Conservation (phyloP, 1,284 basidiomycete genomes). For the Schizophyllum amplum region DNA sequence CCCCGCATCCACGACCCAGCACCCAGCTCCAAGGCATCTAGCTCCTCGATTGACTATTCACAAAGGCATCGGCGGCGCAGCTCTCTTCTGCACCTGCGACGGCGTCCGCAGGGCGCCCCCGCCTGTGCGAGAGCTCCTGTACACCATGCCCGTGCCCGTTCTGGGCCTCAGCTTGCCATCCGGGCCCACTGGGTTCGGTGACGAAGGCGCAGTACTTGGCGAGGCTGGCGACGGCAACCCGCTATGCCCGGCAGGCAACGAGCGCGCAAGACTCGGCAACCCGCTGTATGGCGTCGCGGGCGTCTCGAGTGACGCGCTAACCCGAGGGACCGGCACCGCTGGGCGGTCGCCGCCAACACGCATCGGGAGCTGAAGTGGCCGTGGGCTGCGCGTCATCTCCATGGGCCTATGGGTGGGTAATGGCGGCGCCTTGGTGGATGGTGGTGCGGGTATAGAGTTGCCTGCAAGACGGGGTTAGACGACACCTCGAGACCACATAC, state of each 20-base stretch:
- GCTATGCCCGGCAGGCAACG: neutral
- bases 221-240: conserved; percentile 14
- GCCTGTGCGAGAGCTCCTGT: conserved; percentile 24
- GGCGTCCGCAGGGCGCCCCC: neutral
- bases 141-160: conserved; percentile 65
- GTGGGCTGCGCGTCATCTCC: neutral
- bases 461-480: conserved; percentile 8
- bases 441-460: conserved; percentile 7
- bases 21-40: neutral
- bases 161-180: conserved; percentile 35
- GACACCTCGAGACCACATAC: conserved; percentile 19
- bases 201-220: conserved; percentile 12
- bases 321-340: neutral
- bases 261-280: neutral
- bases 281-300: neutral
- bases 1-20: neutral
- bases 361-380: neutral
- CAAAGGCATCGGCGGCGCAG: neutral
- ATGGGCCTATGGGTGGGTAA: conserved; percentile 1
- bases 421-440: conserved; percentile 6
- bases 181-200: conserved; percentile 8
- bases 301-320: neutral
- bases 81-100: neutral
- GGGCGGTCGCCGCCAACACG: neutral
- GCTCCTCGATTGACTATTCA: no score